Evolutionary conservation across 495 filamentous ascomycete species (phyloP).

Genomic region (Penicillium lagena): DNA sequence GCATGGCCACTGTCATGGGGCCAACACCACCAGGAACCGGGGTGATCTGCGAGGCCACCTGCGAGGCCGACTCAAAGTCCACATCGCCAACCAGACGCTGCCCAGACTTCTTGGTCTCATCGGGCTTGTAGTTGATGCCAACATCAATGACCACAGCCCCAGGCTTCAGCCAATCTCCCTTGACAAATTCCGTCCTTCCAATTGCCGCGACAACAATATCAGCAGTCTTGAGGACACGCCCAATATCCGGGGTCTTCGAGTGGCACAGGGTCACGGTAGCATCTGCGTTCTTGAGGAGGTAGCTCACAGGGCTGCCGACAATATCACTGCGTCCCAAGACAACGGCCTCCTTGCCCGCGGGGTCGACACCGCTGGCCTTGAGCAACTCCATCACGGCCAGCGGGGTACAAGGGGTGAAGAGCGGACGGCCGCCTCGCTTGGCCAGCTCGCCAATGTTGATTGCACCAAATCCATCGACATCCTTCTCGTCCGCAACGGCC

Average conservation of each 20-base stretch:
- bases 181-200: conserved; percentile 78
- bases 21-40: conserved; percentile 96
- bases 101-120: conserved; percentile 89
- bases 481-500: conserved; percentile 85
- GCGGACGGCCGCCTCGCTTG: conserved; percentile 81
- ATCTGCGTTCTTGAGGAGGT: conserved; percentile 88
- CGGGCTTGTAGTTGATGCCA: conserved; percentile 93
- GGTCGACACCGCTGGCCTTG: conserved; percentile 72
- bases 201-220: conserved; percentile 92
- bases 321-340: conserved; percentile 95
- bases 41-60: conserved; percentile 92
- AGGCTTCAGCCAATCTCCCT: conserved; percentile 91
- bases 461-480: conserved; percentile 95
- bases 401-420: conserved; percentile 91
- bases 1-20: conserved; percentile 96
- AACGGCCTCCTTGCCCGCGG: conserved; percentile 86
- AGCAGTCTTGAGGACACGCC: conserved; percentile 69
- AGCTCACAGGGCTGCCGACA: conserved; percentile 93
- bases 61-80: conserved; percentile 76
- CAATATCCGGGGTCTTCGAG: conserved; percentile 70
- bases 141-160: conserved; percentile 96
- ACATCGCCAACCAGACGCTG: conserved; percentile 94
- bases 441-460: conserved; percentile 92
- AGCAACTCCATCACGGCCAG: conserved; percentile 95
- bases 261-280: conserved; percentile 97